Conservation (phyloP, 352 stramenopile genomes). For the Phytophthora fragariae region DNA sequence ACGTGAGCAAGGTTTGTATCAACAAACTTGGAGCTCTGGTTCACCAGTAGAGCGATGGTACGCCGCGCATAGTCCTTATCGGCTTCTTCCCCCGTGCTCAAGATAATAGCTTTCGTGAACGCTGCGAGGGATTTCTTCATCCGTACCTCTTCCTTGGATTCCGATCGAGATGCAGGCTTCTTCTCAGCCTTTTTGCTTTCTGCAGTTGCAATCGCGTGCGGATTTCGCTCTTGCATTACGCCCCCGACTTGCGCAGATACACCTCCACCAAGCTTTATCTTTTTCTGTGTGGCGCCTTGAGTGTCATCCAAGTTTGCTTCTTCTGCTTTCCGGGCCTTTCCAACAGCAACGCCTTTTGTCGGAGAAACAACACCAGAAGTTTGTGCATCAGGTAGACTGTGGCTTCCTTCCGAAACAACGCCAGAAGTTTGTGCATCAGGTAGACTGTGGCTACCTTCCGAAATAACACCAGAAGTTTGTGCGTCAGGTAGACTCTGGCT, state of each 20-base stretch:
- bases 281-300: constrained; percentile 18
- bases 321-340: constrained; percentile 20
- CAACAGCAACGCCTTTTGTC: not conserved
- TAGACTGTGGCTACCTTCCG: too few species aligned
- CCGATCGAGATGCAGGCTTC: not conserved
- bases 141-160: constrained; percentile 25
- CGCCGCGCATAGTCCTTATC: constrained; percentile 41
- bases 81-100: constrained; percentile 39
- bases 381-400: too few species aligned
- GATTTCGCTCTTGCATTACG: not conserved
- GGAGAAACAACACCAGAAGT: not conserved
- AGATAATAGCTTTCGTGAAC: constrained; percentile 42
- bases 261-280: constrained; percentile 4
- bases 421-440: too few species aligned
- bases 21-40: constrained; percentile 35
- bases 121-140: constrained; percentile 30
- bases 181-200: constrained; percentile 11
- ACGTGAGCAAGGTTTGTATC: constrained; percentile 37
- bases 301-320: constrained; percentile 21
- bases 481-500: too few species aligned
- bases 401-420: too few species aligned
- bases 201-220: too few species aligned
- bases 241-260: not conserved
- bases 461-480: too few species aligned
- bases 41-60: constrained; percentile 47